Base-by-base conservation (phyloP, 208 protist species). In the Acanthamoeba triangularis region DNA sequence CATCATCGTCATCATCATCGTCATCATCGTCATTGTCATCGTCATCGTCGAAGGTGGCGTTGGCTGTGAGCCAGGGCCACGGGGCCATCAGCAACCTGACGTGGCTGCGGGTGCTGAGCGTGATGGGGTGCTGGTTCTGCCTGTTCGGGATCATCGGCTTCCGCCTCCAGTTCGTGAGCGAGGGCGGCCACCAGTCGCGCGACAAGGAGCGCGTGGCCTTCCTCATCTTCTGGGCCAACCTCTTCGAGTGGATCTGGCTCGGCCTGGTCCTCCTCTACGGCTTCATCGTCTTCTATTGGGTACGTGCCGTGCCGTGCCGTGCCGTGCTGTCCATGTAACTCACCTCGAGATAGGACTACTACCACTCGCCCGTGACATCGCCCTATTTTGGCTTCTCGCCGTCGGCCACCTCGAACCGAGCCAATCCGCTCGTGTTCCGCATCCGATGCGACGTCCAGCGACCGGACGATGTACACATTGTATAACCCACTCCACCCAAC, bases 101-200 rank as follows among this genome's bases (percentile, higher is more conserved):
- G 35, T 84, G 74, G 74, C 44, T 84, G 74, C 74, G 74, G 7
- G 74, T 84, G 74, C 23, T 44, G 41, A 84, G 74, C 74, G 74
- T 84, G 37, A 84, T 84, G 74, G 44, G 18, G 6, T 84, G 74
- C 74, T 84, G 74, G 74, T 84, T 84, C 74, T 84, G 74, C 74
- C 74, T 84, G n/a, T 54, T 84, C 20, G 74, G 74, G n/a, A 84
- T 84, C 74, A 84, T 84, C 74, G 74, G 74, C 44, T 84, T 84
- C 74, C 74, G 74, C 41, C 74, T 84, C 23, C 74, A 84, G 74
- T 84, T 84, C 74, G 74, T 84, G 74, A 7, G 74, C 41, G 74
- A 84, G 44, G 74, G 74, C 74, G 74, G 74, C 35, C 74, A 84
- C 74, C 74, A 84, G 74, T 84, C 74, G 74, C n/a, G 74, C 20